Evolutionary conservation across 345 rosid genomes (phyloP).

Genomic region (Murraya koenigii): DNA sequence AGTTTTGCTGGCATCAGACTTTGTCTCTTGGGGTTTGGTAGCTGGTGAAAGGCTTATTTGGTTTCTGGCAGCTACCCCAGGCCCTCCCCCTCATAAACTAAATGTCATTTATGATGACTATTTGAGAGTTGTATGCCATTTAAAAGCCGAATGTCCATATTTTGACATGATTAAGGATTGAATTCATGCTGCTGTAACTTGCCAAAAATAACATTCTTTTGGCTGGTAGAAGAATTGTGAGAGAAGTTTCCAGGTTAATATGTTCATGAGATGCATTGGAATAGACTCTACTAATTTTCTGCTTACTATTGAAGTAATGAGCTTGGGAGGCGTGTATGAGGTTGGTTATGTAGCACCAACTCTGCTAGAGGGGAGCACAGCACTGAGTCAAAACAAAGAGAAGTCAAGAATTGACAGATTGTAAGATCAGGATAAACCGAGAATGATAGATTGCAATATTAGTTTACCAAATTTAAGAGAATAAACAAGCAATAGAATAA

Average conservation of each 20-base stretch:
- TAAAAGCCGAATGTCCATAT: conserved; percentile 1
- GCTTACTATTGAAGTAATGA: background rate
- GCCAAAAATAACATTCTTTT: background rate
- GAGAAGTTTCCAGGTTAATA: background rate
- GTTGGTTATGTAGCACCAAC: background rate
- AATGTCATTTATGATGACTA: background rate
- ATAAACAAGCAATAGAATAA: background rate
- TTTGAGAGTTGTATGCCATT: background rate
- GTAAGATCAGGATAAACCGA: background rate
- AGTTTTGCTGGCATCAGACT: background rate
- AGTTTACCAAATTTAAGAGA: background rate
- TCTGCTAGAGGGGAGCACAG: background rate
- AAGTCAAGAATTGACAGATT: conserved; percentile 5
- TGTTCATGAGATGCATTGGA: background rate
- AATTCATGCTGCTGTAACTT: background rate
- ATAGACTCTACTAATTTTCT: background rate
- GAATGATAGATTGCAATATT: background rate
- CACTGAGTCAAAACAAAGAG: background rate
- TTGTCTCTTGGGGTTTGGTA: background rate
- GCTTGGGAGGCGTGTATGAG: background rate
- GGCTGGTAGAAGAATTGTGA: background rate
- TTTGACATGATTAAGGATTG: background rate
- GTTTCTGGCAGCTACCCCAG: background rate
- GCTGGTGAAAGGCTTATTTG: background rate
- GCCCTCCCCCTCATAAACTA: background rate